Conservation (phyloP, 768 basidiomycete species). For the Brasilioporus rufonigricans region DNA sequence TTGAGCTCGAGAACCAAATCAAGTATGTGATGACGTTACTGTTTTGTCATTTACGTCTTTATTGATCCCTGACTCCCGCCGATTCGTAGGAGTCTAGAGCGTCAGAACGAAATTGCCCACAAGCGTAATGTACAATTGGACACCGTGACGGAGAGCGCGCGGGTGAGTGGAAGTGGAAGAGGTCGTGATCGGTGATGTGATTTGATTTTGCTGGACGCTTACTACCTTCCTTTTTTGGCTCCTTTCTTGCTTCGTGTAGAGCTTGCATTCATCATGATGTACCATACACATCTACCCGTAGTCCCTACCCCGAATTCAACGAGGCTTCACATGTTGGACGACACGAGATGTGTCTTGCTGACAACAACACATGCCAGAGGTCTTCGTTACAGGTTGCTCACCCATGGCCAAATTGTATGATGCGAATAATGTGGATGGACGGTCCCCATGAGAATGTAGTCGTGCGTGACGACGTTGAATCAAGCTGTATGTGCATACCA, state of each 20-base stretch:
- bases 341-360: too few relatives aligned
- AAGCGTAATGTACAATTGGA: slow-evolving; percentile 52
- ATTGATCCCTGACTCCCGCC: not conserved
- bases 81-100: slow-evolving; percentile 63
- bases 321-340: not conserved
- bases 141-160: slow-evolving; percentile 30
- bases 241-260: slow-evolving; percentile 15
- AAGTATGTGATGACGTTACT: slow-evolving; percentile 54
- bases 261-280: slow-evolving; percentile 11
- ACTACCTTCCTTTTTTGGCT: not conserved
- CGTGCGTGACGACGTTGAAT: too few relatives aligned
- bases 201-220: not conserved
- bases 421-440: too few relatives aligned
- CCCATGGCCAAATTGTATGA: too few relatives aligned
- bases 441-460: too few relatives aligned
- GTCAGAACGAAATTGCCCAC: slow-evolving; percentile 76
- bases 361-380: too few relatives aligned
- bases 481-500: too few relatives aligned
- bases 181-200: slow-evolving; percentile 20
- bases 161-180: slow-evolving; percentile 10
- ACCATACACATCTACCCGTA: slow-evolving; percentile 18
- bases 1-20: slow-evolving; percentile 67
- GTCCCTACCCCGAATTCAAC: not conserved
- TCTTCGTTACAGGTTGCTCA: too few relatives aligned
- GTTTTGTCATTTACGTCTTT: slow-evolving; percentile 16